phyloP scores from a whole-genome alignment of 352 stramenopile species.

The Globisporangium polare region DNA sequence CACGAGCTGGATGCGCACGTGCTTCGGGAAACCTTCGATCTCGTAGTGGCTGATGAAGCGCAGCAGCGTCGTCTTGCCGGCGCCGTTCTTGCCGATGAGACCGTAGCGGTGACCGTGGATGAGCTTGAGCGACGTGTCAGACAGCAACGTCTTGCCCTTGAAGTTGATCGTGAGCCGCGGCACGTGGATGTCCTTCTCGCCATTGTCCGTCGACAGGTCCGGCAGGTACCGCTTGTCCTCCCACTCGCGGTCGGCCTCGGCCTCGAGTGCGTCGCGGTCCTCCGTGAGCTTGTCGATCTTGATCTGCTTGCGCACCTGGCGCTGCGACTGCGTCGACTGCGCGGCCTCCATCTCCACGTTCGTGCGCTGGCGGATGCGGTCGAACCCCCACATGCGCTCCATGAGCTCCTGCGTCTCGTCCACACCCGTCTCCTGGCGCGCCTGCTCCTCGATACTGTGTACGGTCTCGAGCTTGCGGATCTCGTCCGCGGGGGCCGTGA shows the following conservation, averaged over 20 bases:
- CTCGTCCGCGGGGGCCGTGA: constrained; percentile 14
- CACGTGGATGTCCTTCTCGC: constrained; percentile 87
- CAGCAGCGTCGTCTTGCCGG: constrained; percentile 95
- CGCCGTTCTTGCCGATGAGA: constrained; percentile 91
- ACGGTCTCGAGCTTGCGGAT: constrained; percentile 59
- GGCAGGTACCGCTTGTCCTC: constrained; percentile 73
- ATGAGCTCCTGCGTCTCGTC: constrained; percentile 63
- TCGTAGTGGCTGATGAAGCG: constrained; percentile 95
- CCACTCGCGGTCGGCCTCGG: constrained; percentile 72
- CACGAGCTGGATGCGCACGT: constrained; percentile 95
- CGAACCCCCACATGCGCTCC: constrained; percentile 84
- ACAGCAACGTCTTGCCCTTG: constrained; percentile 88
- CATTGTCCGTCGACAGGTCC: constrained; percentile 73
- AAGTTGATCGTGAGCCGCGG: constrained; percentile 86
- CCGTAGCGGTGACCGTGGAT: constrained; percentile 84
- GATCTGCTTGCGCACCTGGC: constrained; percentile 76
- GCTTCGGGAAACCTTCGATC: constrained; percentile 94
- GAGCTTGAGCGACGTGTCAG: constrained; percentile 85
- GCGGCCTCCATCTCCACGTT: constrained; percentile 77
- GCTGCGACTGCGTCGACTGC: constrained; percentile 67
- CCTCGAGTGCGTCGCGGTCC: constrained; percentile 49
- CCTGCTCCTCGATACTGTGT: constrained; percentile 73
- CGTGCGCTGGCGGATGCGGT: constrained; percentile 75
- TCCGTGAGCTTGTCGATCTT: constrained; percentile 65
- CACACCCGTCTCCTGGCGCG: constrained; percentile 38